Percentiles rank a stretch among this genome's conserved stretches.
Conservation (phyloP, 2,329 filamentous ascomycete genomes). For the Aspergillus flavus region DNA sequence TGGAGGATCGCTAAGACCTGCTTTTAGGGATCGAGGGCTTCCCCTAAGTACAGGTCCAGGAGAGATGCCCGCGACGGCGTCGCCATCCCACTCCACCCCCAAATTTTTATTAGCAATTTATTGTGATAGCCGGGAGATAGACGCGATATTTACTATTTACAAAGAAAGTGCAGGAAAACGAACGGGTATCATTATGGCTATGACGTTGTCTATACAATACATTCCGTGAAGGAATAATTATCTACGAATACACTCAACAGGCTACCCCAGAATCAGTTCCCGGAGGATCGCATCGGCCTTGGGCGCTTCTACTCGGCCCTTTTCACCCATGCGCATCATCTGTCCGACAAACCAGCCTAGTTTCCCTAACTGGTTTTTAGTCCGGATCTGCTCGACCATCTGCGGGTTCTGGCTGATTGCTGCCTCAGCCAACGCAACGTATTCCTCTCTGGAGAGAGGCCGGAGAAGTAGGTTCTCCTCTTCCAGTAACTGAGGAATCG, state of each 20-base stretch:
- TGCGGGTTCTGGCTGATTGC: conserved; percentile 58
- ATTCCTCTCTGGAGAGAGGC: conserved; percentile 59
- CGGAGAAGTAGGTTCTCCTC: conserved; percentile 58
- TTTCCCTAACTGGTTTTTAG: conserved; percentile 65
- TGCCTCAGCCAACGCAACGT: conserved; percentile 55
- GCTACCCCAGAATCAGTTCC: conserved; percentile 45
- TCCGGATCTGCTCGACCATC: conserved; percentile 61
- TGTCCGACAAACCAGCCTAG: conserved; percentile 69
- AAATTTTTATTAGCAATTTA: conserved; percentile 29
- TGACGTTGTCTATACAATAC: conserved; percentile 9
- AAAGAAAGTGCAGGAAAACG: neutral
- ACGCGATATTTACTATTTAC: neutral
- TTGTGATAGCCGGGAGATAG: neutral
- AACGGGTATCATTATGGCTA: conserved; percentile 10
- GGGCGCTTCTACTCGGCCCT: conserved; percentile 64
- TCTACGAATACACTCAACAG: neutral
- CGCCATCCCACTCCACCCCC: conserved; percentile 27
- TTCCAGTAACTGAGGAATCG: conserved; percentile 57
- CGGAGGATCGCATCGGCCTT: conserved; percentile 59
- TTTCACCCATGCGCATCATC: conserved; percentile 64
- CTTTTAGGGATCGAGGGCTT: conserved; percentile 49
- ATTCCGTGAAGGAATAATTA: neutral
- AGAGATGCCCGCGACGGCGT: conserved; percentile 37
- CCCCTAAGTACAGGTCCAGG: conserved; percentile 54
- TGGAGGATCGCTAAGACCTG: conserved; percentile 47